Conservation (phyloP, 768 basidiomycete genomes). For the Suillus fuscotomentosus region DNA sequence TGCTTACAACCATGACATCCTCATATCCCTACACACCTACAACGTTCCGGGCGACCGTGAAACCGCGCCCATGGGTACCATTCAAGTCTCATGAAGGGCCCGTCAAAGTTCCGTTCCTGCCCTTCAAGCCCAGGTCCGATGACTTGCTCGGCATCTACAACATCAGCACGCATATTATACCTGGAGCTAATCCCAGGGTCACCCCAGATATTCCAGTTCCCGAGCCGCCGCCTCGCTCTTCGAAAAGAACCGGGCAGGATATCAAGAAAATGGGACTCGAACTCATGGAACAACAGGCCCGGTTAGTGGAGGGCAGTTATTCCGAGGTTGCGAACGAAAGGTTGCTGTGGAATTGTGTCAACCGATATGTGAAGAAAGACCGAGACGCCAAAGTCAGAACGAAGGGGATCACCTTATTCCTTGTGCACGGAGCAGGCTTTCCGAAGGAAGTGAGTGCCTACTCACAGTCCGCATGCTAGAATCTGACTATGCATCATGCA, state of each 20-base stretch:
- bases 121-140: slow-evolving; percentile 16
- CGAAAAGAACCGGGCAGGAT: slow-evolving; percentile 1
- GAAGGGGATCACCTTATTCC: slow-evolving; percentile 63
- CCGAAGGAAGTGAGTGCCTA: slow-evolving; percentile 64
- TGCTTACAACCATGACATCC: neutral
- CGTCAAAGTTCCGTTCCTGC: slow-evolving; percentile 15
- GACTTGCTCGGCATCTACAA: slow-evolving; percentile 19
- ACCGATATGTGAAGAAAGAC: slow-evolving; percentile 56
- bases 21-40: slow-evolving; percentile 22
- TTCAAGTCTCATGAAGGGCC: slow-evolving; percentile 15
- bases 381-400: slow-evolving; percentile 13
- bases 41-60: slow-evolving; percentile 15
- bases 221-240: slow-evolving; percentile 13
- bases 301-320: slow-evolving; percentile 15
- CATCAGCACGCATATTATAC: slow-evolving; percentile 30
- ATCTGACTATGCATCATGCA: neutral
- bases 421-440: slow-evolving; percentile 85
- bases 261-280: slow-evolving; percentile 17
- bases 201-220: slow-evolving; percentile 24
- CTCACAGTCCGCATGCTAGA: too few relatives aligned
- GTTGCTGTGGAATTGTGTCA: slow-evolving; percentile 67
- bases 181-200: slow-evolving; percentile 25
- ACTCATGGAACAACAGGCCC: slow-evolving; percentile 14
- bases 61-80: slow-evolving; percentile 21
- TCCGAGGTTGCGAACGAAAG: slow-evolving; percentile 16